These are phyloP conservation scores for Musa troglodytarum DNA, from an alignment of 176 grass and related monocot genomes.

Conservation along the genomic window DNA sequence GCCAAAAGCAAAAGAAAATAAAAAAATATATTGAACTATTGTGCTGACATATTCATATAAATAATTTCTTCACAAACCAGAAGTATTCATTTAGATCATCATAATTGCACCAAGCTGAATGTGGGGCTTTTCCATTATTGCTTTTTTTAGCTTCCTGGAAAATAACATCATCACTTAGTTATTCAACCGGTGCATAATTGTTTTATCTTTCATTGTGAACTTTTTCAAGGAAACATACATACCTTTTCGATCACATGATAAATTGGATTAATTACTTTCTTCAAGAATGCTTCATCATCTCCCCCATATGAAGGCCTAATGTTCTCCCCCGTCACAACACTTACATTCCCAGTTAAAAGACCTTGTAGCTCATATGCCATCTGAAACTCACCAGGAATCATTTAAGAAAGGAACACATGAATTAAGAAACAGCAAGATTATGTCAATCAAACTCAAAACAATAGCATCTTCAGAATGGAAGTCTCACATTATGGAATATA, in stretches of 20 bases:
- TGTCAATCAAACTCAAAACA: not conserved
- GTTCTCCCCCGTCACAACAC: slow-evolving; percentile 90
- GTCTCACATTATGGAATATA: slow-evolving; percentile 89
- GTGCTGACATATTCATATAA: not conserved
- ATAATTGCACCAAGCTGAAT: slow-evolving; percentile 96
- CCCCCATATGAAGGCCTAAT: slow-evolving; percentile 92
- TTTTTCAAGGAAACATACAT: slow-evolving; percentile 14
- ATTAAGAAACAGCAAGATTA: not conserved
- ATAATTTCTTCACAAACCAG: slow-evolving; percentile 46
- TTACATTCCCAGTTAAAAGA: slow-evolving; percentile 72
- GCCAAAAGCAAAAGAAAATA: slow-evolving; percentile 3
- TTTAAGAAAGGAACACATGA: not conserved
- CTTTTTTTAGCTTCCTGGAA: slow-evolving; percentile 84
- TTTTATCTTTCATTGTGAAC: not conserved
- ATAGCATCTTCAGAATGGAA: not conserved
- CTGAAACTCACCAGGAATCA: slow-evolving; percentile 32
- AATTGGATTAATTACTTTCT: slow-evolving; percentile 87
- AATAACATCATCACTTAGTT: slow-evolving; percentile 8
- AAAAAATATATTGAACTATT: not conserved
- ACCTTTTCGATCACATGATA: slow-evolving; percentile 78
- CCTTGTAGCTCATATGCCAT: slow-evolving; percentile 95
- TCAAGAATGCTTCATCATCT: slow-evolving; percentile 91
- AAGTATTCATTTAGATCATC: slow-evolving; percentile 96
- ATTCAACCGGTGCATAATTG: not conserved
- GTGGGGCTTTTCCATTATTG: slow-evolving; percentile 78